These are phyloP conservation scores for Candida chauliodis DNA, from an alignment of 805 yeast species.

Conservation along the genomic window DNA sequence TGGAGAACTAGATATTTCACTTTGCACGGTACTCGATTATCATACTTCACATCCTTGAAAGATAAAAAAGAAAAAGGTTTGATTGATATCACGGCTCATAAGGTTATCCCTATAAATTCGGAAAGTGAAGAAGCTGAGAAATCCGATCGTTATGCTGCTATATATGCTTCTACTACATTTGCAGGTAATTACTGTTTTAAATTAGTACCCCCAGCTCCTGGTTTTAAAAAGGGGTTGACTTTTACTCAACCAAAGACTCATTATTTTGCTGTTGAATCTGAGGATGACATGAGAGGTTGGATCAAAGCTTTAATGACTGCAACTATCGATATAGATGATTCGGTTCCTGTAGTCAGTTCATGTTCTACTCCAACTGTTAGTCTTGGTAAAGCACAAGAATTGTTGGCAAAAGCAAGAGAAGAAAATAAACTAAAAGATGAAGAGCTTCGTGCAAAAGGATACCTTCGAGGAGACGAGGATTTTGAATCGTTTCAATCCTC, in stretches of 20 bases:
- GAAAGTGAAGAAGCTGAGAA: constrained; percentile 44
- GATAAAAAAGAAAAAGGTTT: constrained; percentile 88
- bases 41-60: constrained; percentile 74
- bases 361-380: constrained; percentile 96
- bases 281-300: constrained; percentile 93
- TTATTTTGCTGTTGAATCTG: constrained; percentile 90
- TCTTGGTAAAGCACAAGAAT: constrained; percentile 78
- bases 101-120: constrained; percentile 66
- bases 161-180: constrained; percentile 91
- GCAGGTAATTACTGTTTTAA: constrained; percentile 93
- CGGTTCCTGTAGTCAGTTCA: constrained; percentile 86
- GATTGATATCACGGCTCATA: constrained; percentile 93
- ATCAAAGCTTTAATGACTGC: constrained; percentile 92
- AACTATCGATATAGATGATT: constrained; percentile 91
- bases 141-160: constrained; percentile 72
- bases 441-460: constrained; percentile 43
- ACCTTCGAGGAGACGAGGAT: constrained; percentile 23
- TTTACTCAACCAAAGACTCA: constrained; percentile 96
- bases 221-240: constrained; percentile 89
- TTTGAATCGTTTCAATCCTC: constrained; percentile 5
- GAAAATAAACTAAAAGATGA: constrained; percentile 58
- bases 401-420: constrained; percentile 79
- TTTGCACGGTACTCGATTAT: constrained; percentile 86
- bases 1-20: constrained; percentile 90
- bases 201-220: constrained; percentile 95